Evolutionary conservation across 345 rosid species (phyloP).

Genomic region (Eucalyptus curtisii): DNA sequence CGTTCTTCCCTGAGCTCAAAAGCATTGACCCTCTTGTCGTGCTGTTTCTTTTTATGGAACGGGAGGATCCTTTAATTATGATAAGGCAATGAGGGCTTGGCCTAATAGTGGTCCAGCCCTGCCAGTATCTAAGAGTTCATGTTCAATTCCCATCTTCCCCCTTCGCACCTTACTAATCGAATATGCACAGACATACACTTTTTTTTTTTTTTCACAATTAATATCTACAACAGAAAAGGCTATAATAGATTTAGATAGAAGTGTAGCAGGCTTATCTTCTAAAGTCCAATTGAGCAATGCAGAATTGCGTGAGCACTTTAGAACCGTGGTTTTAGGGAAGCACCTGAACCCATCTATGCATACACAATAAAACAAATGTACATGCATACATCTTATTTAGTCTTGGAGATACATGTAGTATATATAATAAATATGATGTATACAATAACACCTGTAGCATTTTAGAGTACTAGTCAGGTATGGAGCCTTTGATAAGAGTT

Average conservation of each 20-base stretch:
- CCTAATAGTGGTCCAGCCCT: not conserved
- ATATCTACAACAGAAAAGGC: not conserved
- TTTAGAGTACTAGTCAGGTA: not conserved
- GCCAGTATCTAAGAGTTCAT: not conserved
- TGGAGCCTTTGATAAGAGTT: not conserved
- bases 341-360: not conserved
- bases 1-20: not conserved
- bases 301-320: not conserved
- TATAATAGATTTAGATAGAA: not conserved
- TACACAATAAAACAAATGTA: not conserved
- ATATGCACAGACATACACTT: not conserved
- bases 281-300: not conserved
- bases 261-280: not conserved
- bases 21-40: not conserved
- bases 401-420: not conserved
- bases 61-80: not conserved
- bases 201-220: not conserved
- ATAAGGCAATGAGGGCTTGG: not conserved
- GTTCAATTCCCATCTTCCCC: not conserved
- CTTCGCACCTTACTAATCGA: not conserved
- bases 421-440: not conserved
- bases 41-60: not conserved
- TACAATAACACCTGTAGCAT: not conserved
- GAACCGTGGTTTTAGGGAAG: not conserved
- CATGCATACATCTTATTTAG: not conserved